These are phyloP conservation scores for Psilocybe azurescens DNA, from an alignment of 768 basidiomycete genomes.

Conservation along the genomic window DNA sequence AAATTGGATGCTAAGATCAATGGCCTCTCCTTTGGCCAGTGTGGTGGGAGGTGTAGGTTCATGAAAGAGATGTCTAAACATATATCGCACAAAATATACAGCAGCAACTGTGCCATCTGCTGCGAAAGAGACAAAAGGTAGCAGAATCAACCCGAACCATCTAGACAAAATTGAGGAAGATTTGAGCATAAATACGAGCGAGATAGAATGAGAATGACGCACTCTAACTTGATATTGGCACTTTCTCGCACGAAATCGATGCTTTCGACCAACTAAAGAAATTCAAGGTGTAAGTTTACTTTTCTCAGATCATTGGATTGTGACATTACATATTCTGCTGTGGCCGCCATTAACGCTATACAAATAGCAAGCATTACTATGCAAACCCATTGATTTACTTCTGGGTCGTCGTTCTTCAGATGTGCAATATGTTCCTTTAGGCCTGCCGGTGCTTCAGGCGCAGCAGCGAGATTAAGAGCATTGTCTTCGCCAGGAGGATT, in stretches of 20 bases:
- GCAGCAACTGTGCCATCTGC: slow-evolving; percentile 70
- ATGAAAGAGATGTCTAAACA: slow-evolving; percentile 44
- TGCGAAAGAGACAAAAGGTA: slow-evolving; percentile 76
- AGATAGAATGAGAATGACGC: slow-evolving; percentile 18
- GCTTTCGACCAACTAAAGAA: slow-evolving; percentile 63
- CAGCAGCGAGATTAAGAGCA: slow-evolving; percentile 36
- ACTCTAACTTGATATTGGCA: slow-evolving; percentile 58
- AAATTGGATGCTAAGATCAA: slow-evolving; percentile 82
- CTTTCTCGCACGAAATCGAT: slow-evolving; percentile 57
- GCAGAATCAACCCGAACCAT: slow-evolving; percentile 76
- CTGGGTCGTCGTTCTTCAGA: slow-evolving; percentile 47
- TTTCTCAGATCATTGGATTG: neutral
- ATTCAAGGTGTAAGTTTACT: neutral
- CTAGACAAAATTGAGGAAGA: slow-evolving; percentile 31
- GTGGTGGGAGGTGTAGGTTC: slow-evolving; percentile 51
- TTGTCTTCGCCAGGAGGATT: slow-evolving; percentile 70
- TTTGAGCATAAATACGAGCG: neutral
- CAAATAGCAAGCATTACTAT: slow-evolving; percentile 54
- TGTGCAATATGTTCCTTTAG: slow-evolving; percentile 44
- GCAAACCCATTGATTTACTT: slow-evolving; percentile 69
- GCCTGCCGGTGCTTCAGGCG: slow-evolving; percentile 49
- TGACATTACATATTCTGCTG: slow-evolving; percentile 66
- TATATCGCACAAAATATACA: slow-evolving; percentile 56
- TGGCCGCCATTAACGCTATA: slow-evolving; percentile 67
- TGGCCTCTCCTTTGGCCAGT: slow-evolving; percentile 72